These are phyloP conservation scores for Cerrena zonata DNA, from an alignment of 1,284 basidiomycete species.

Conservation along the genomic window DNA sequence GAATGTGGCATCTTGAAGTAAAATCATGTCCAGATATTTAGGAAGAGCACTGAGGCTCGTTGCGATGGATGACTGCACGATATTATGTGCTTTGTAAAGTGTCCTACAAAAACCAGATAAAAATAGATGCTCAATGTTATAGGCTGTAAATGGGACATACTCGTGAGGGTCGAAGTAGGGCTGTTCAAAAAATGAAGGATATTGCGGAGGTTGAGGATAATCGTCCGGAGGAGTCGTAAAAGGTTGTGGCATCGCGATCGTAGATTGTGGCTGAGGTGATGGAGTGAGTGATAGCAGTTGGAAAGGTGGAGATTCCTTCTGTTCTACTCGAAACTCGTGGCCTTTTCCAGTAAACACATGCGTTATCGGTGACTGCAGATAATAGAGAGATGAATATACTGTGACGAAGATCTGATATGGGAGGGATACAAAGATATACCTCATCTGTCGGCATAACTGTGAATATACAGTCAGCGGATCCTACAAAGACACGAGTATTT, in stretches of 20 bases:
- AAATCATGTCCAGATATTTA: constrained; percentile 13
- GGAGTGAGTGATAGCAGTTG: not conserved
- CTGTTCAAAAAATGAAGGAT: constrained; percentile 14
- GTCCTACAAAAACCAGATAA: constrained; percentile 13
- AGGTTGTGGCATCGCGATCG: not conserved
- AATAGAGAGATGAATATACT: not conserved
- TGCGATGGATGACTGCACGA: constrained; percentile 11
- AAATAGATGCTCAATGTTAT: constrained; percentile 1
- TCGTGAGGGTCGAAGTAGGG: constrained; percentile 23
- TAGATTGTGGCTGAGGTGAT: not conserved
- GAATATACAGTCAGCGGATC: no score
- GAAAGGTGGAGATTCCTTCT: not conserved
- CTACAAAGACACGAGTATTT: no score
- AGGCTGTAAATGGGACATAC: constrained; percentile 12
- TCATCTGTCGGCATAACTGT: no score
- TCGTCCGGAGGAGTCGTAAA: not conserved
- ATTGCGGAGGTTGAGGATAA: not conserved
- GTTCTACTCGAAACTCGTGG: not conserved
- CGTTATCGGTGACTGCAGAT: not conserved
- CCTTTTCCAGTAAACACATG: not conserved
- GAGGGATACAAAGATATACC: no score
- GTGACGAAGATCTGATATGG: not conserved
- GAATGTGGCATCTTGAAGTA: constrained; percentile 12
- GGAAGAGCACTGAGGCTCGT: constrained; percentile 14
- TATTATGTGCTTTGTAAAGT: constrained; percentile 21